phyloP scores from a whole-genome alignment of 108 stramenopile genomes.

The Skeletonema tropicum region DNA sequence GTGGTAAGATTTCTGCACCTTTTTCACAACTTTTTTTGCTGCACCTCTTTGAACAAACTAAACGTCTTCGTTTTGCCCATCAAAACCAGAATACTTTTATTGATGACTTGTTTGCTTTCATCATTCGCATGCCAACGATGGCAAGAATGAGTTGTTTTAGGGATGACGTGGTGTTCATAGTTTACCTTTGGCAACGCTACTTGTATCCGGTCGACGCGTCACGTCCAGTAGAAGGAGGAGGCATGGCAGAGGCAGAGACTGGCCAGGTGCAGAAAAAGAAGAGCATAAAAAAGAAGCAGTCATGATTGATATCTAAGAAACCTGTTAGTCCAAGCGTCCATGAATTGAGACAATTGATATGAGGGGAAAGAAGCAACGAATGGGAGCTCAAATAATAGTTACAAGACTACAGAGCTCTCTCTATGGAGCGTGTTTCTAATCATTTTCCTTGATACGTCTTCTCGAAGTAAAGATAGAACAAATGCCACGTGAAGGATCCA shows the following conservation, averaged over 20 bases:
- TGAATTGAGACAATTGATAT: too few species aligned
- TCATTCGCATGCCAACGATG: constrained; percentile 98
- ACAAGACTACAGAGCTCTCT: not conserved
- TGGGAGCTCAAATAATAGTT: not conserved
- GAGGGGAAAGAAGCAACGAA: too few species aligned
- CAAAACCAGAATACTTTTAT: constrained; percentile 83
- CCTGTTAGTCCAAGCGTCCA: too few species aligned
- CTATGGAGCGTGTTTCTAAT: not conserved
- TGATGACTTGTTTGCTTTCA: constrained; percentile 96
- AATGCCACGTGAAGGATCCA: not conserved
- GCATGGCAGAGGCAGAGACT: constrained; percentile 8
- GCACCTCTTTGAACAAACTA: too few species aligned
- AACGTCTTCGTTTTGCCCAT: too few species aligned
- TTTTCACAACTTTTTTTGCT: too few species aligned
- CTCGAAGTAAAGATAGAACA: not conserved
- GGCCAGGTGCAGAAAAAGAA: not conserved
- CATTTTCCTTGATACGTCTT: not conserved
- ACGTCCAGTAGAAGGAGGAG: constrained; percentile 71
- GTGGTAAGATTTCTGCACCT: constrained; percentile 20
- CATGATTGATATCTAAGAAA: not conserved
- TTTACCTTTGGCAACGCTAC: constrained; percentile 96
- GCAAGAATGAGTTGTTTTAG: constrained; percentile 93
- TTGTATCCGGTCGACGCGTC: constrained; percentile 91
- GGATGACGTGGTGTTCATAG: constrained; percentile 94
- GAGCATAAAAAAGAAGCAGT: not conserved